Evolutionary conservation across 23 red algal species (phyloP).

Genomic region (Pyropia yezoensis): DNA sequence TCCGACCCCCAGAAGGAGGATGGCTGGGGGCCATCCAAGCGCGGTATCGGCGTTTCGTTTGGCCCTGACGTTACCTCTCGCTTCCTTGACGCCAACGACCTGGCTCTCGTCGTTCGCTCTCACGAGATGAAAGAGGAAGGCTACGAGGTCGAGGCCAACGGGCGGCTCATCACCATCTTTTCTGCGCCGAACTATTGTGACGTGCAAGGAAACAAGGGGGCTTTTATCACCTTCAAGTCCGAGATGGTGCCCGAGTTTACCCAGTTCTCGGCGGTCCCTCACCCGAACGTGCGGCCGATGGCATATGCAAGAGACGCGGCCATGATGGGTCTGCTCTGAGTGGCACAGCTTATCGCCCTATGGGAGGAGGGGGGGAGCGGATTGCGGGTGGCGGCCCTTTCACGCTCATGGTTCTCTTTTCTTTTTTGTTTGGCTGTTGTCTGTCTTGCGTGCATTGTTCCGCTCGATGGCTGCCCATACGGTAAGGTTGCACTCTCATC

Average conservation of each 20-base stretch:
- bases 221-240: conserved; percentile 68
- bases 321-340: conserved; percentile 8
- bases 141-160: conserved; percentile 91
- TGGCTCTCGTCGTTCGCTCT: conserved; percentile 78
- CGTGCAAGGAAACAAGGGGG: conserved; percentile 92
- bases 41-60: conserved; percentile 94
- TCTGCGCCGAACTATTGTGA: conserved; percentile 99
- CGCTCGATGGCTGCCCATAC: no score
- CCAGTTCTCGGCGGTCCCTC: conserved; percentile 73
- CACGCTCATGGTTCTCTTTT: no score
- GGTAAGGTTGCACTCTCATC: no score
- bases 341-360: no score
- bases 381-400: no score
- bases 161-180: conserved; percentile 93
- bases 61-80: conserved; percentile 91
- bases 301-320: conserved; percentile 51
- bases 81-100: conserved; percentile 83
- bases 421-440: no score
- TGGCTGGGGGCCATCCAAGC: conserved; percentile 87
- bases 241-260: conserved; percentile 72
- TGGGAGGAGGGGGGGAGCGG: no score
- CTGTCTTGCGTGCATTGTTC: no score
- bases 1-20: conserved; percentile 84
- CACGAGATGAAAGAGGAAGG: conserved; percentile 99
- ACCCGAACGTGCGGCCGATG: conserved; percentile 88